Conservation (phyloP, 2,329 filamentous ascomycete species). For the Onygenales sp. region DNA sequence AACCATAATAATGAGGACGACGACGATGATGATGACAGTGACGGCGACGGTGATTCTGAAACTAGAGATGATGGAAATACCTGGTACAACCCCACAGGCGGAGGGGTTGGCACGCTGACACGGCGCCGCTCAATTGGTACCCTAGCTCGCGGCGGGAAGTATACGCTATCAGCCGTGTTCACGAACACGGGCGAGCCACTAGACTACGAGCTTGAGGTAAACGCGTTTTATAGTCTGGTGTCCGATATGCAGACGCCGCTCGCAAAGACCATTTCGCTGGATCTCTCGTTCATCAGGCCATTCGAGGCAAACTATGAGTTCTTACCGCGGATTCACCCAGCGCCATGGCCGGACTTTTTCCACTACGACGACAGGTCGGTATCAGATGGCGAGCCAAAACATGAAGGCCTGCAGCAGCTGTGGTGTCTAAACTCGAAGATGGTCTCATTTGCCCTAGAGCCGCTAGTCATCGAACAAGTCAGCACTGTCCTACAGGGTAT, state of each 20-base stretch:
- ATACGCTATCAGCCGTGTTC: conserved; percentile 37
- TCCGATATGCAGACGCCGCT: conserved; percentile 76
- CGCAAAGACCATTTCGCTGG: conserved; percentile 59
- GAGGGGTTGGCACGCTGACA: conserved; percentile 10
- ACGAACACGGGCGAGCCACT: conserved; percentile 42
- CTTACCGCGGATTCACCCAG: conserved; percentile 64
- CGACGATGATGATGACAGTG: conserved; percentile 17
- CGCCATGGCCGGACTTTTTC: conserved; percentile 84
- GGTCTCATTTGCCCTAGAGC: conserved; percentile 65
- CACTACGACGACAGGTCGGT: conserved; percentile 40
- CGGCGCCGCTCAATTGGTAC: conserved; percentile 25
- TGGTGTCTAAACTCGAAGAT: conserved; percentile 67
- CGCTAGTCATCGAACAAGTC: conserved; percentile 54
- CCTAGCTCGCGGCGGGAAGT: conserved; percentile 23
- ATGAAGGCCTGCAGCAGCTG: conserved; percentile 61
- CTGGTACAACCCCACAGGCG: conserved; percentile 15
- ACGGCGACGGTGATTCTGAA: conserved; percentile 12
- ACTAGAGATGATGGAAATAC: conserved; percentile 13
- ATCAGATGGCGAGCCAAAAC: conserved; percentile 20
- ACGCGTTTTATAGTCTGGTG: conserved; percentile 65
- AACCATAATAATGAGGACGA: conserved; percentile 3
- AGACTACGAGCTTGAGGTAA: conserved; percentile 60
- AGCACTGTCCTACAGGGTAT: conserved; percentile 52
- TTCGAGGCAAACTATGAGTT: conserved; percentile 92
- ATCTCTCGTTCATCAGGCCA: conserved; percentile 65